Evolutionary conservation across 768 basidiomycete species (phyloP), one percentile per base, ranked within the genome.

Genomic region (Termitomyces sp.): DNA sequence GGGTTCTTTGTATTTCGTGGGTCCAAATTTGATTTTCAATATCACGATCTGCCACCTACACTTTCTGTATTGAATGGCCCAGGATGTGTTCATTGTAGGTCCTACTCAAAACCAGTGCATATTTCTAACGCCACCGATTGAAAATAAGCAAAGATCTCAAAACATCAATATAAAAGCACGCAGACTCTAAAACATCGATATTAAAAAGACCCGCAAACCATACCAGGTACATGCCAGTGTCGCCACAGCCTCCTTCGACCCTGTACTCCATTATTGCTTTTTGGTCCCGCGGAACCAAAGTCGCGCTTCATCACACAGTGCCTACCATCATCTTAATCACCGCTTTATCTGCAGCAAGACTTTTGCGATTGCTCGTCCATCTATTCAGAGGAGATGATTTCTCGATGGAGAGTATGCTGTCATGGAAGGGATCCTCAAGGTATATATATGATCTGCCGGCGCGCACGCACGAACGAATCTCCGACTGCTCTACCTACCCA

Each of bases 11-110:
- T 23, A 44, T n/a, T n/a, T 27, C 11, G 42, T 54, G 25, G 21
- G 39, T 54, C 52, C 41, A 34, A 34, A 43, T 10, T 52, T 19
- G 17, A 52, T 49, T 49, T n/a, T 49, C 5, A 21, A 32, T 16
- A 35, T 42, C 9, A 3, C 27, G 28, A 53, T 43, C 28, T 43
- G 39, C 9, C 41, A 43, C 19, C 21, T 52, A 32, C 19, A 42
- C 68, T 17, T 77, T 73, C 16, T 49, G 21, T 23, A 17, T 56
- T 77, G 75, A 73, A 52, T 71, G 70, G 64, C 67, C 3, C 61
- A 61, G 34, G 48, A 68, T n/a, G 61, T 73, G 2, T 72, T 71
- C 11, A 52, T 59, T 28, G 59, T 69, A n/a, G 59, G 64, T 10
- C 64, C 49, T 27, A 21, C 6, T 17, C 25, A 14, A 16, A 44